These are phyloP conservation scores for Epichloe gansuensis DNA, from an alignment of 2,329 filamentous ascomycete genomes.

Conservation along the genomic window DNA sequence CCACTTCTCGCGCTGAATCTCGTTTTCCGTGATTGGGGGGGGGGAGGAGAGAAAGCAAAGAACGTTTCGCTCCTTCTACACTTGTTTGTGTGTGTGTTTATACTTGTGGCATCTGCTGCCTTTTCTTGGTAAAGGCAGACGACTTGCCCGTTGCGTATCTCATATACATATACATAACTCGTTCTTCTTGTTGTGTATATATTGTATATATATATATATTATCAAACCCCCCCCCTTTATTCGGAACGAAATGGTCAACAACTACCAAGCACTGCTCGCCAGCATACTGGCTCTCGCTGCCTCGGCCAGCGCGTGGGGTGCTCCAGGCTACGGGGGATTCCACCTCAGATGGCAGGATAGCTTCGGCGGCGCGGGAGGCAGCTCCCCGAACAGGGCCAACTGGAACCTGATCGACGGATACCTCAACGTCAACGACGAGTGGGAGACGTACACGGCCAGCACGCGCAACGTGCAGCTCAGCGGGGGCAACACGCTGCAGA, in stretches of 20 bases:
- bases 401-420: conserved; percentile 31
- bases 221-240: background rate
- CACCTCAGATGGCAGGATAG: conserved; percentile 28
- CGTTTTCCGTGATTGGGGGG: background rate
- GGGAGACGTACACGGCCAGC: conserved; percentile 34
- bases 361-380: conserved; percentile 26
- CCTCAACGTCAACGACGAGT: conserved; percentile 37
- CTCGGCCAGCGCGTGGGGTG: conserved; percentile 22
- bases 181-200: background rate
- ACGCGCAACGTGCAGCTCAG: conserved; percentile 36
- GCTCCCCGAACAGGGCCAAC: conserved; percentile 18
- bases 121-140: background rate
- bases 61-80: conserved; percentile 16
- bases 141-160: background rate
- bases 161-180: background rate
- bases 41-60: background rate
- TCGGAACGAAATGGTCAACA: conserved; percentile 12
- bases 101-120: background rate
- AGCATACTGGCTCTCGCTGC: conserved; percentile 18
- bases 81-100: too few relatives aligned
- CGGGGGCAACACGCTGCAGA: conserved; percentile 35
- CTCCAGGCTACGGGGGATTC: conserved; percentile 28
- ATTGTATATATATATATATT: background rate
- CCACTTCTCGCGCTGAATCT: background rate
- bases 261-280: conserved; percentile 9